Evolutionary conservation across 148 eudicot genomes (phyloP), one percentile per base, ranked within the genome.

Genomic region (Camellia japonica): DNA sequence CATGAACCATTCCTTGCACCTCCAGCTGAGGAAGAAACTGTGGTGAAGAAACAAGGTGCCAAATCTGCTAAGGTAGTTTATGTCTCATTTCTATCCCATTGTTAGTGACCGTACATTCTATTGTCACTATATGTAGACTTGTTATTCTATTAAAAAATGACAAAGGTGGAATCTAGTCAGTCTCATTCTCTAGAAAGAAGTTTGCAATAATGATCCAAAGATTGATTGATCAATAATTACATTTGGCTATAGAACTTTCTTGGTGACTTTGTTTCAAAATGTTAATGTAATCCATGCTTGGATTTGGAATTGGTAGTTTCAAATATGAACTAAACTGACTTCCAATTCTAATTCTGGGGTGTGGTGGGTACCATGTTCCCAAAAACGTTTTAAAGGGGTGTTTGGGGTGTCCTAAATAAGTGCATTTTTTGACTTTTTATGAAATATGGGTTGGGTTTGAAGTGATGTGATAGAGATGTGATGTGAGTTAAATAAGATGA

Each of bases 1-100:
- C 87, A 91, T 84, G 93, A 91, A 75, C 98, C 98, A 46, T 81
- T 79, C 74, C 77, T 92, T 75, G 78, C 89, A 77, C 85, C 88
- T 76, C 80, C 81, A 83, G 49, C 75, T 38, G 88, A 85, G 7
- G 93, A 84, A 11, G 93, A 88, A 78, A 58, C 77, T 54, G 74
- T 85, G 19, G 79, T 84, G 55, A 87, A 87, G 88, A 91, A 87
- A 83, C 82, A 85, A 64, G 87, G 87, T 60, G 76, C 90, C 16
- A 90, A 80, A 65, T 82, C 88, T 80, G 72, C 81, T 11, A 88
- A 89, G 98, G 98, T 92, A 85, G 63, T 47, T 72, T 51, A 14
- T 9, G 4, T 71, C 41, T 46, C 11, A 20, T 46, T 10, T 63
- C 58, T 77, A 3, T 77, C 13, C 14, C 58, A 63, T 49, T 65